Percentiles rank a stretch among this genome's conserved stretches.
Conservation (phyloP, 2,329 filamentous ascomycete species). For the Fusarium chaquense region DNA sequence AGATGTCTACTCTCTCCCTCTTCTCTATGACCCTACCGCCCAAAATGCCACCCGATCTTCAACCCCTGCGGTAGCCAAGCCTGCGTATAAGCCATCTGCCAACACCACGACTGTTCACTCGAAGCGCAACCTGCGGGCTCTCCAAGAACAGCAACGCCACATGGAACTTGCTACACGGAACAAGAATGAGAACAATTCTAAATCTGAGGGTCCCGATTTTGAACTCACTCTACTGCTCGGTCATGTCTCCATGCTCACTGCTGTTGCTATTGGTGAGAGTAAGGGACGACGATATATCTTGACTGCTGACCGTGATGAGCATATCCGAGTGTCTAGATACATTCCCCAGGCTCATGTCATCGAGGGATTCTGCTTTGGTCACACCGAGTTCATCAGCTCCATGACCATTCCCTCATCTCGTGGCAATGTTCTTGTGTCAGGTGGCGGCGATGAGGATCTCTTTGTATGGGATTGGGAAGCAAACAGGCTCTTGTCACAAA, state of each 20-base stretch:
- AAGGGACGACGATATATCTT: slow-evolving; percentile 63
- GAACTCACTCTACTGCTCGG: slow-evolving; percentile 85
- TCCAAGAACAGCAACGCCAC: slow-evolving; percentile 68
- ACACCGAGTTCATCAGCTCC: slow-evolving; percentile 84
- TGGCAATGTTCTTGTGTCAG: slow-evolving; percentile 79
- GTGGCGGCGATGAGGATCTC: slow-evolving; percentile 84
- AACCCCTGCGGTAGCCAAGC: slow-evolving; percentile 44
- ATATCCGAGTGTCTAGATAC: slow-evolving; percentile 88
- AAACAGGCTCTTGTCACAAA: slow-evolving; percentile 65
- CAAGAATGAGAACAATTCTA: slow-evolving; percentile 46
- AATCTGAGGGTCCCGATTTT: slow-evolving; percentile 65
- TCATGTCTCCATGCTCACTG: slow-evolving; percentile 94
- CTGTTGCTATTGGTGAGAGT: slow-evolving; percentile 68
- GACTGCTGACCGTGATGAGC: slow-evolving; percentile 71
- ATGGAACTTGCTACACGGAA: slow-evolving; percentile 51
- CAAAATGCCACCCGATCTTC: slow-evolving; percentile 23
- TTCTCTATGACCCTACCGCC: slow-evolving; percentile 55
- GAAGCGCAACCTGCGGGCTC: slow-evolving; percentile 69
- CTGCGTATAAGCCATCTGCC: slow-evolving; percentile 61
- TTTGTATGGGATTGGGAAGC: slow-evolving; percentile 85
- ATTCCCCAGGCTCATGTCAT: slow-evolving; percentile 88
- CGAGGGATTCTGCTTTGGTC: slow-evolving; percentile 89
- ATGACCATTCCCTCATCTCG: slow-evolving; percentile 72
- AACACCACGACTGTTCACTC: slow-evolving; percentile 73
- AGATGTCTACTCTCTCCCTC: slow-evolving; percentile 90